A percentile compares a stretch with the other conserved stretches of the same genome.
Evolutionary conservation across 2,329 filamentous ascomycete genomes (phyloP).

Genomic region (Aspergillus pseudoviridinutans): DNA sequence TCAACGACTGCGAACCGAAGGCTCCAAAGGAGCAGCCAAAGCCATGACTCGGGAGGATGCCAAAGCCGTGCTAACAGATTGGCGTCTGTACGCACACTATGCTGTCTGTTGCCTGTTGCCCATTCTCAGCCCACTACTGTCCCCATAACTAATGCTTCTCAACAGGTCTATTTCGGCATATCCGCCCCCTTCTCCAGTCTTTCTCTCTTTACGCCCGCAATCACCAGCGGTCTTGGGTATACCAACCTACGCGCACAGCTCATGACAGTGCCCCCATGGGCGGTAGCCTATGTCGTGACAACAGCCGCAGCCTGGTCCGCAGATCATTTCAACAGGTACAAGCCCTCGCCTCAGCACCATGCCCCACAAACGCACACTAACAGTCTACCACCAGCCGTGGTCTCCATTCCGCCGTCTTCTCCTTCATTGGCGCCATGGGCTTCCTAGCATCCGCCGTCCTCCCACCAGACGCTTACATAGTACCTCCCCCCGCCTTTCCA

Average conservation of each 20-base stretch:
- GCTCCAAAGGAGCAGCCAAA: constrained; percentile 28
- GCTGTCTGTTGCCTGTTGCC: constrained; percentile 33
- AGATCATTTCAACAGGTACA: constrained; percentile 47
- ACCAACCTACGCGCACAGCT: constrained; percentile 59
- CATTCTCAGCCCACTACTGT: neutral
- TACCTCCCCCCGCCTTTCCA: constrained; percentile 16
- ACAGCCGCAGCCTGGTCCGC: constrained; percentile 56
- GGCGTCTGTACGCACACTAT: constrained; percentile 52
- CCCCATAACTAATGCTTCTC: neutral
- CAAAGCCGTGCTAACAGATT: constrained; percentile 47
- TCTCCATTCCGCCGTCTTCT: constrained; percentile 48
- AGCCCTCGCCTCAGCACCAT: neutral
- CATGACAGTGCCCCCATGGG: constrained; percentile 65
- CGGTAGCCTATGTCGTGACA: constrained; percentile 54
- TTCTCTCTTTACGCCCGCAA: constrained; percentile 60
- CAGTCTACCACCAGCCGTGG: constrained; percentile 43
- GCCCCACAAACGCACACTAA: neutral
- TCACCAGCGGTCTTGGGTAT: constrained; percentile 56
- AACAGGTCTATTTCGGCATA: constrained; percentile 49
- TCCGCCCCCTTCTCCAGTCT: constrained; percentile 57
- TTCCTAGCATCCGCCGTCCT: constrained; percentile 63
- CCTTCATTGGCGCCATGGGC: constrained; percentile 51
- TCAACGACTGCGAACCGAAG: constrained; percentile 42
- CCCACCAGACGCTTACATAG: constrained; percentile 55
- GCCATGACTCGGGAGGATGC: constrained; percentile 49